Evolutionary conservation across 306 rosid genomes (phyloP).

Genomic region (Vigna unguiculata): DNA sequence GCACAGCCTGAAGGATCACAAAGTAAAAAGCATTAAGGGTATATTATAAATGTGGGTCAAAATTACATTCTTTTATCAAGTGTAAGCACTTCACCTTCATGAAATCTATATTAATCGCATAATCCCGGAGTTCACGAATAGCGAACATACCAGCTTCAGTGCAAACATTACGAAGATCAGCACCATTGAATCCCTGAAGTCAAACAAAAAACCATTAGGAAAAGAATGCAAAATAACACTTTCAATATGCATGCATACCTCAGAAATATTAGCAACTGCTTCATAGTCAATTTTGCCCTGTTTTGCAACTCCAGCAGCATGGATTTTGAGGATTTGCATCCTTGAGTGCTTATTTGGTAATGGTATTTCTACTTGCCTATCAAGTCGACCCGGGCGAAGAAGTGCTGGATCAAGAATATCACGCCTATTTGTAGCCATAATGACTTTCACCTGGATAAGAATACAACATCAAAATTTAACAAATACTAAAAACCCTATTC

Average conservation of each 20-base stretch:
- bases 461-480: background rate
- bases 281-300: constrained; percentile 43
- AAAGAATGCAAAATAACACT: background rate
- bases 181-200: constrained; percentile 46
- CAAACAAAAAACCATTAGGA: background rate
- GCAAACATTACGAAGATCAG: constrained; percentile 48
- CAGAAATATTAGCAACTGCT: constrained; percentile 40
- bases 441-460: constrained; percentile 40
- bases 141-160: constrained; percentile 46
- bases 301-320: constrained; percentile 37
- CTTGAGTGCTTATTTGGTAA: constrained; percentile 38
- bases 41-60: background rate
- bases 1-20: constrained; percentile 61
- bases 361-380: constrained; percentile 41
- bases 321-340: constrained; percentile 43
- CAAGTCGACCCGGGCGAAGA: constrained; percentile 40
- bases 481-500: too few species aligned
- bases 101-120: constrained; percentile 38
- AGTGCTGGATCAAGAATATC: constrained; percentile 48
- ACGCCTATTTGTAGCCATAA: constrained; percentile 45
- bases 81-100: constrained; percentile 37
- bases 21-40: constrained; percentile 13
- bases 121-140: constrained; percentile 38
- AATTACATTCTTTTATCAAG: background rate
- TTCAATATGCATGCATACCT: constrained; percentile 25